A percentile compares a stretch with the other conserved stretches of the same genome.
These are phyloP conservation scores for Trichosporon faecale DNA, from an alignment of 1,284 basidiomycete species.

Conservation along the genomic window DNA sequence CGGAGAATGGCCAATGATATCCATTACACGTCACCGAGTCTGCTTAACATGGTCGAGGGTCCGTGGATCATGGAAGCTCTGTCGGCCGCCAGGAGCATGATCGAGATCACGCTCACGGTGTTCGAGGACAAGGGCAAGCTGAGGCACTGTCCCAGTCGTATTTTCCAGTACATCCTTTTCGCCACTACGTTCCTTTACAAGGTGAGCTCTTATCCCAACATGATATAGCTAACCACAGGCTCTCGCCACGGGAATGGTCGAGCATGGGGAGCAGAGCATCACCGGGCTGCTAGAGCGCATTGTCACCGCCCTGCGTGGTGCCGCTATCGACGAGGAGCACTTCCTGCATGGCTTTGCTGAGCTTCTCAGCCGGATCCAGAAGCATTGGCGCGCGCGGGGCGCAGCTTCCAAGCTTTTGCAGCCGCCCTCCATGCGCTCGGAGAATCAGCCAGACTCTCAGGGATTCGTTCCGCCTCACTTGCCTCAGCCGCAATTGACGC, in stretches of 20 bases:
- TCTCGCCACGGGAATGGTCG: conserved; percentile 22
- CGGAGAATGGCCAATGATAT: conserved; percentile 11
- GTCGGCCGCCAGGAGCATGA: conserved; percentile 18
- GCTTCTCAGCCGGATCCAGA: conserved; percentile 17
- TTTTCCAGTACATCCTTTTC: conserved; percentile 23
- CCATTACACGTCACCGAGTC: conserved; percentile 18
- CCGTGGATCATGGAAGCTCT: conserved; percentile 25
- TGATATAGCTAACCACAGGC: conserved; percentile 10
- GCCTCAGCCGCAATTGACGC: not conserved
- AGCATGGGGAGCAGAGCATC: conserved; percentile 16
- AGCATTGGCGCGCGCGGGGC: conserved; percentile 19
- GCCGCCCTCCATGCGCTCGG: not conserved
- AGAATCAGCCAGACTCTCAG: not conserved
- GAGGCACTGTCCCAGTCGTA: conserved; percentile 15
- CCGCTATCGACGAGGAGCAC: conserved; percentile 22
- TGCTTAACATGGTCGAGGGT: conserved; percentile 23
- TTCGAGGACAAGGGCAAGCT: conserved; percentile 18
- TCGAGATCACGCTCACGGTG: conserved; percentile 18
- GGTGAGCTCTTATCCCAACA: not conserved
- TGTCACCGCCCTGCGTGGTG: conserved; percentile 14
- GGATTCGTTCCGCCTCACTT: not conserved
- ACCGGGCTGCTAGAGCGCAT: conserved; percentile 12
- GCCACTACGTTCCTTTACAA: conserved; percentile 26
- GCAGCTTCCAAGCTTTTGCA: not conserved
- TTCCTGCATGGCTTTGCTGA: conserved; percentile 20